These are phyloP conservation scores for Brasilioporus rufonigricans DNA, from an alignment of 768 basidiomycete genomes.

Conservation along the genomic window DNA sequence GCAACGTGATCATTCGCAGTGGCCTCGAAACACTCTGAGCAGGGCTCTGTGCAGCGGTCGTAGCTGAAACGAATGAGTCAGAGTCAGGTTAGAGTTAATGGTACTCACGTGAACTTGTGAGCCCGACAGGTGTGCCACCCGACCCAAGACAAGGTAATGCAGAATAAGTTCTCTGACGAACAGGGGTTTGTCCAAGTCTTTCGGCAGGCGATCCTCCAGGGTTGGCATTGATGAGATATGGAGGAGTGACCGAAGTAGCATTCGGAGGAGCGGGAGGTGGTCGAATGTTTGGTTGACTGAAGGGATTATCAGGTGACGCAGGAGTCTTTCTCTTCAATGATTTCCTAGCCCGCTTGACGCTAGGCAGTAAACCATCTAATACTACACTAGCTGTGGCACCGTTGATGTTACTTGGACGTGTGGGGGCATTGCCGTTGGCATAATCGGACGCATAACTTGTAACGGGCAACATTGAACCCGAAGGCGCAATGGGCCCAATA, in stretches of 20 bases:
- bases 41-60: slow-evolving; percentile 9
- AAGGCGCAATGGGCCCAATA: neutral
- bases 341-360: slow-evolving; percentile 13
- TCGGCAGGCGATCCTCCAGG: neutral
- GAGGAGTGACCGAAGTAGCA: neutral
- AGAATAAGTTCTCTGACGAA: neutral
- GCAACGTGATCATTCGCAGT: slow-evolving; percentile 58
- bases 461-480: slow-evolving; percentile 3
- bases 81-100: neutral
- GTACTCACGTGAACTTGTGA: slow-evolving; percentile 36
- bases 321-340: slow-evolving; percentile 8
- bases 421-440: slow-evolving; percentile 3
- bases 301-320: too few species aligned
- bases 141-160: neutral
- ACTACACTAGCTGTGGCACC: too few species aligned
- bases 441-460: neutral
- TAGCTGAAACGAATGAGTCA: slow-evolving; percentile 13
- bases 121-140: slow-evolving; percentile 18
- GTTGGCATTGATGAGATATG: slow-evolving; percentile 2
- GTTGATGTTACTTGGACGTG: neutral
- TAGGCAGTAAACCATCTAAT: neutral
- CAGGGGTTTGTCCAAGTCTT: slow-evolving; percentile 2
- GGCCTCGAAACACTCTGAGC: slow-evolving; percentile 21
- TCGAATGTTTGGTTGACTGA: slow-evolving; percentile 2
- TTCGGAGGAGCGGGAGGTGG: neutral